phyloP scores from a whole-genome alignment of 805 yeast species.

The Nakazawaea ishiwadae region DNA sequence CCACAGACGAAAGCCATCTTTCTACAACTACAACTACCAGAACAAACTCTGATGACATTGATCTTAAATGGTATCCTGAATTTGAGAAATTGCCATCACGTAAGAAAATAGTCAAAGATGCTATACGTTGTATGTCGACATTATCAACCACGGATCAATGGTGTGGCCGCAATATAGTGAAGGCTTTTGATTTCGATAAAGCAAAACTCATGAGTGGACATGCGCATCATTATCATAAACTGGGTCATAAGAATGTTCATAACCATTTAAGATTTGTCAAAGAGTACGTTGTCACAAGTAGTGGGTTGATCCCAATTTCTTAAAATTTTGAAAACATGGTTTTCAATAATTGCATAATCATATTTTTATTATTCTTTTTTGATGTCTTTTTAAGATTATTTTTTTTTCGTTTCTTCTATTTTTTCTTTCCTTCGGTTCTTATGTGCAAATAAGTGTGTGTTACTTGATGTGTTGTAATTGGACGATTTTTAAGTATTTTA shows the following conservation, averaged over 20 bases:
- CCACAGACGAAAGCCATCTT: neutral
- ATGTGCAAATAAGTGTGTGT: no score
- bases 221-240: no score
- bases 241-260: no score
- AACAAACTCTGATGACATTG: neutral
- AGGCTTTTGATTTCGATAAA: conserved; percentile 6
- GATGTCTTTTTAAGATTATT: neutral
- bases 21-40: neutral
- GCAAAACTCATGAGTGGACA: neutral
- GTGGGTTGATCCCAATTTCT: conserved; percentile 10
- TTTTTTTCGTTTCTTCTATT: neutral
- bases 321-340: neutral
- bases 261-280: conserved; percentile 8
- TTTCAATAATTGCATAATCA: neutral
- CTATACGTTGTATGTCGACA: conserved; percentile 29
- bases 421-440: no score
- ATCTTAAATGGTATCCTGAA: conserved; percentile 13
- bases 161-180: conserved; percentile 21
- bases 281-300: conserved; percentile 11
- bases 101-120: conserved; percentile 25
- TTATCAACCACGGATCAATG: conserved; percentile 28
- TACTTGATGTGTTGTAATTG: no score
- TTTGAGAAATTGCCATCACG: conserved; percentile 18
- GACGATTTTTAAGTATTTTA: no score
- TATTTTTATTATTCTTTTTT: neutral